A percentile compares a stretch with the other conserved stretches of the same genome.
Evolutionary conservation across 2,329 filamentous ascomycete species (phyloP).

Genomic region (Fusarium austroafricanum): DNA sequence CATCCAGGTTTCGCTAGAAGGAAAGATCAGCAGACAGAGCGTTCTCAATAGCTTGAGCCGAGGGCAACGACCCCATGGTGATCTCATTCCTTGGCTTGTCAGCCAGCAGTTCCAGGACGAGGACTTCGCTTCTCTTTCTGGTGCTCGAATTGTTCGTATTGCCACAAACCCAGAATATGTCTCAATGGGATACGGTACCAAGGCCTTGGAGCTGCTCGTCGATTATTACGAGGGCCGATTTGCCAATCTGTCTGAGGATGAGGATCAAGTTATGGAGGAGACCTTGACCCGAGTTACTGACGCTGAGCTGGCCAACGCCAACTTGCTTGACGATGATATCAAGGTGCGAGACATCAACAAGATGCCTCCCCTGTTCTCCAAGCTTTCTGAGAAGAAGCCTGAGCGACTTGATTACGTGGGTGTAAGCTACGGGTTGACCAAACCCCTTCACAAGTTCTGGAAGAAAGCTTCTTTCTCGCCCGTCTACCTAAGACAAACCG

Average conservation of each 20-base stretch:
- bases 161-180: conserved; percentile 96
- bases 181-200: conserved; percentile 92
- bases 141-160: conserved; percentile 91
- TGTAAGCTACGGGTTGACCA: conserved; percentile 93
- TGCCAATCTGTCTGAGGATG: conserved; percentile 81
- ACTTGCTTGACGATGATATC: conserved; percentile 86
- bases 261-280: conserved; percentile 63
- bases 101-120: conserved; percentile 99
- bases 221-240: conserved; percentile 98
- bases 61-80: conserved; percentile 88
- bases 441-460: conserved; percentile 94
- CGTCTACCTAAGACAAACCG: conserved; percentile 93
- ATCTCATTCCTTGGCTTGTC: conserved; percentile 96
- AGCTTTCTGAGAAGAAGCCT: conserved; percentile 84
- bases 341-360: conserved; percentile 88
- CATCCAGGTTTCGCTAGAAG: conserved; percentile 93
- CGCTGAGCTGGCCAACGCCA: conserved; percentile 79
- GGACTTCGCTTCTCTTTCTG: conserved; percentile 92
- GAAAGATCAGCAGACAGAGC: conserved; percentile 92
- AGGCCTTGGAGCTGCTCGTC: conserved; percentile 84
- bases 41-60: conserved; percentile 90
- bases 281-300: conserved; percentile 85
- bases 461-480: conserved; percentile 87
- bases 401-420: conserved; percentile 90
- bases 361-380: conserved; percentile 94